phyloP scores from a whole-genome alignment of 1,139 yeast genomes.

The Meyerozyma carpophila region DNA sequence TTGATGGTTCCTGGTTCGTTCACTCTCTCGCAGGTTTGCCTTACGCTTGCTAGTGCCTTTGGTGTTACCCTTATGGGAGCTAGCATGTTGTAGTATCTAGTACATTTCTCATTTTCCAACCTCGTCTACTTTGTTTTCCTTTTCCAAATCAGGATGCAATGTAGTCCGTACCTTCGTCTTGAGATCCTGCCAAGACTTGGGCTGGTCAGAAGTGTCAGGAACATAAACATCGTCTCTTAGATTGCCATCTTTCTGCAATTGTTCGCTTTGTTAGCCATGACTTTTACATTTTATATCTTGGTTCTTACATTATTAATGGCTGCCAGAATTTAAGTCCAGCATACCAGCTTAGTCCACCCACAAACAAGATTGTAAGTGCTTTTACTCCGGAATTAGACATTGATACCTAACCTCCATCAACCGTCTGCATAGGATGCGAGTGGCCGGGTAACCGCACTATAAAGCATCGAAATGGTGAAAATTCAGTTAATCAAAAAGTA shows the following conservation, averaged over 20 bases:
- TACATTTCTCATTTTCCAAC: no score
- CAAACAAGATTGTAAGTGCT: conserved; percentile 23
- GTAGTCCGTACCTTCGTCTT: conserved; percentile 18
- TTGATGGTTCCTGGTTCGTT: no score
- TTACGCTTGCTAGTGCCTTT: no score
- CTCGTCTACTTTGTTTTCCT: neutral
- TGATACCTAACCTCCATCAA: neutral
- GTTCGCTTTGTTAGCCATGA: conserved; percentile 43
- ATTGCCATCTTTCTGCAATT: conserved; percentile 61
- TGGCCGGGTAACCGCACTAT: conserved; percentile 1
- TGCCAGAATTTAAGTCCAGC: conserved; percentile 66
- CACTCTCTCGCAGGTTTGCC: no score
- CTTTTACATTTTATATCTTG: neutral
- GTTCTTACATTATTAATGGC: conserved; percentile 62
- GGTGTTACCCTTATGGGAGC: no score
- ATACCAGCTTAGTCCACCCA: conserved; percentile 38
- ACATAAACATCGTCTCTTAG: conserved; percentile 54
- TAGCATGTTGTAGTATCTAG: no score
- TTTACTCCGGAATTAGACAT: conserved; percentile 15
- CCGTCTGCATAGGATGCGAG: neutral
- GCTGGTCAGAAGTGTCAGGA: conserved; percentile 37
- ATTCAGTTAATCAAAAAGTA: conserved; percentile 14
- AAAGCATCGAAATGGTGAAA: neutral
- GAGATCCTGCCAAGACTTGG: conserved; percentile 36
- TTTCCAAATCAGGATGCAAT: conserved; percentile 6